Conservation (phyloP, 139 green algal species). For the Zygnema cylindricum region DNA sequence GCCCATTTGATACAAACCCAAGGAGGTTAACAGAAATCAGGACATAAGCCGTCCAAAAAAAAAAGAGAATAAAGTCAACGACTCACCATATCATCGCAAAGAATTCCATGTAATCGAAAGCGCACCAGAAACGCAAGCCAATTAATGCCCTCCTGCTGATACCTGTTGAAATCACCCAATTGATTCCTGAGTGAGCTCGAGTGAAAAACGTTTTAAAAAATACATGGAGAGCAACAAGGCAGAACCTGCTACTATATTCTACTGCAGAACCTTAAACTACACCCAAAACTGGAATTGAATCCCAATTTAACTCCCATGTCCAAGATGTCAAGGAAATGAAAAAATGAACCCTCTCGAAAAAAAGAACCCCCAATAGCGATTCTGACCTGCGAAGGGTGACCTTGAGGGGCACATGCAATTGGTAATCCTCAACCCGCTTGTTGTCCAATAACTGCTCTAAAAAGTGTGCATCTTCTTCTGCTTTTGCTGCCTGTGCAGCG, state of each 20-base stretch:
- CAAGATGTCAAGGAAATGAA: too few relatives aligned
- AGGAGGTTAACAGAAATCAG: too few relatives aligned
- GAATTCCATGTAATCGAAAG: conserved; percentile 91
- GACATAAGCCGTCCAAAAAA: too few relatives aligned
- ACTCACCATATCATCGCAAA: conserved; percentile 92
- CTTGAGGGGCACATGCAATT: conserved; percentile 73
- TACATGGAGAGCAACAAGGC: not conserved
- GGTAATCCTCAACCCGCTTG: conserved; percentile 74
- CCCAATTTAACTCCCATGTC: too few relatives aligned
- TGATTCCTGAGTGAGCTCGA: too few relatives aligned
- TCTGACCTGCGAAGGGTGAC: conserved; percentile 38
- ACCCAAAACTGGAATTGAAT: too few relatives aligned
- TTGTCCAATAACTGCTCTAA: conserved; percentile 92
- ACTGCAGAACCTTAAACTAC: not conserved
- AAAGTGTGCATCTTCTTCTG: conserved; percentile 76
- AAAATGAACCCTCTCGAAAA: too few relatives aligned
- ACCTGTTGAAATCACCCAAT: too few relatives aligned
- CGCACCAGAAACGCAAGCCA: conserved; percentile 95
- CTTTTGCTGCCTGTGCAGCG: conserved; percentile 61
- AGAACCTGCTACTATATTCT: not conserved
- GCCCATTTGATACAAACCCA: too few relatives aligned
- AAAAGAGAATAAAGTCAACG: too few relatives aligned
- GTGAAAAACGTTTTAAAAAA: too few relatives aligned
- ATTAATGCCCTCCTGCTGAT: conserved; percentile 95
- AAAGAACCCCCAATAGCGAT: too few relatives aligned